Conservation (phyloP, 1,284 basidiomycete species). For the Clitocybe nebularis region DNA sequence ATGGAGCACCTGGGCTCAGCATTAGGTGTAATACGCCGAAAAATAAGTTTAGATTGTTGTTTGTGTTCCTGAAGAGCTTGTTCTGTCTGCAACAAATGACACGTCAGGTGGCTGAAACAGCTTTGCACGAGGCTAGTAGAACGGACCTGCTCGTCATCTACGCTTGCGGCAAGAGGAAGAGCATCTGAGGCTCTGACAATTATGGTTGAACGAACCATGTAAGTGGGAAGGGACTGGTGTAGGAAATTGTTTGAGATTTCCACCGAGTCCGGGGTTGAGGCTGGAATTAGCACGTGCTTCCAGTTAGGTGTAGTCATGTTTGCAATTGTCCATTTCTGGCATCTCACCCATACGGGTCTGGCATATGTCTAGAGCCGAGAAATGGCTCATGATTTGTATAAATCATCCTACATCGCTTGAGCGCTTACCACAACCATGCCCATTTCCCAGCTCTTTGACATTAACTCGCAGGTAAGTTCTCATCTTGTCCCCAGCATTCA, state of each 20-base stretch:
- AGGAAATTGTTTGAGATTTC: not conserved
- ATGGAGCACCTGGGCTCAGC: conserved; percentile 96
- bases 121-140: conserved; percentile 6
- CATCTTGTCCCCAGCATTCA: not conserved
- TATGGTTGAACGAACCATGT: conserved; percentile 89
- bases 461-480: conserved; percentile 50
- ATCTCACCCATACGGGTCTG: conserved; percentile 8
- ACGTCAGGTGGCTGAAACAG: too few relatives aligned
- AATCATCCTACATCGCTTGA: conserved; percentile 5
- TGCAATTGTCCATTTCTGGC: conserved; percentile 13
- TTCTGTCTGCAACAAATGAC: conserved; percentile 70
- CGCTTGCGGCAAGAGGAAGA: conserved; percentile 88
- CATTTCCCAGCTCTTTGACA: conserved; percentile 42
- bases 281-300: conserved; percentile 10
- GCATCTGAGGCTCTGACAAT: conserved; percentile 91
- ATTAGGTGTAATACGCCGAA: conserved; percentile 89
- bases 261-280: not conserved
- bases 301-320: conserved; percentile 13
- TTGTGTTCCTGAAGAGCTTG: conserved; percentile 94
- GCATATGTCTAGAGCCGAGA: conserved; percentile 14
- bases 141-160: conserved; percentile 89
- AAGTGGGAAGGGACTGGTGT: conserved; percentile 9
- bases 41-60: conserved; percentile 96
- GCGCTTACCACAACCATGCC: conserved; percentile 35
- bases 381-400: conserved; percentile 3